Evolutionary conservation across 2,329 filamentous ascomycete genomes (phyloP), one percentile per base, ranked within the genome.

Genomic region (Fulvia fulva): DNA sequence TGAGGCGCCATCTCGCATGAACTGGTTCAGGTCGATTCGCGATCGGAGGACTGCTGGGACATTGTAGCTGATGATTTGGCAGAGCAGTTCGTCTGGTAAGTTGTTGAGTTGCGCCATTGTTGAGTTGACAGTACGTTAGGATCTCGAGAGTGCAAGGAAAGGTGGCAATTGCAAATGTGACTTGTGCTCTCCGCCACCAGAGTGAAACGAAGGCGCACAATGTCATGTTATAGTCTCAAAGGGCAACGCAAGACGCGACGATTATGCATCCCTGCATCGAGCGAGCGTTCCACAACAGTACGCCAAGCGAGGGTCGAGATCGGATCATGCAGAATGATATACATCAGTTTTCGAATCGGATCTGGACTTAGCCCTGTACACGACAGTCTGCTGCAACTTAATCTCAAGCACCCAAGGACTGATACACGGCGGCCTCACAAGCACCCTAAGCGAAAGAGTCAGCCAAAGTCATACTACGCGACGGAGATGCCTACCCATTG

Each of bases 391-490:
- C n/a, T 23, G 14, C 44, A 25, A 12, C 44, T 47, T 19, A 26
- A 47, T 11, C 19, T 53, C 51, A 53, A 45, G 51, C 37, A 23
- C 45, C 45, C 5, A 60, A 22, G 14, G 63, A 50, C 26, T 62
- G 28, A 46, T 72, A 72, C 8, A 71, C 65, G 4, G 67, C 68
- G 4, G 62, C 64, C 57, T 73, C 71, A 37, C 69, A 72, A 12
- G 66, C 68, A 19, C 8, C 8, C 28, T 32, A 12, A n/a, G n/a
- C n/a, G n/a, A n/a, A n/a, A n/a, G n/a, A n/a, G n/a, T n/a, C n/a
- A n/a, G 21, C n/a, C n/a, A 3, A 3, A 7, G 16, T 12, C n/a
- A 3, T 1, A 44, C 16, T n/a, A 19, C 41, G 41, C 7, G n/a
- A n/a, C 28, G 12, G 12, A 12, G 4, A 32, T 7, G 12, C 28